Base-by-base conservation (phyloP, 257 asterid species). In the Solanum virginianum region DNA sequence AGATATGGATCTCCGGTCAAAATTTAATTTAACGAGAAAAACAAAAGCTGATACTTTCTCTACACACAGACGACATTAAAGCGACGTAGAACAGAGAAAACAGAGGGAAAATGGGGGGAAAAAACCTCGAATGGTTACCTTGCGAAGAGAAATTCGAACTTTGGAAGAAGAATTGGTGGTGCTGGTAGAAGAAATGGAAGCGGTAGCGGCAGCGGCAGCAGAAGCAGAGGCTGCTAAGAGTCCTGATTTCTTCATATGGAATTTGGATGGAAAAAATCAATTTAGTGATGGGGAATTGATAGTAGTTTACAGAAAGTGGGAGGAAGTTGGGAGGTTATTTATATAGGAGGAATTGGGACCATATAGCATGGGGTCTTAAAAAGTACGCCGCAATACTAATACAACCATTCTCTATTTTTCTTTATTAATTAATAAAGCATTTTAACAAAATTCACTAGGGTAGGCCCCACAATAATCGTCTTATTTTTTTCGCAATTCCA, bases 181-280 rank as follows among this genome's bases (percentile, higher is more conserved):
- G 62, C 87, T 88, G 60, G 87, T 80, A 45, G 93, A 92, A 51
- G 95, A 91, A 55, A 91, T 93, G 29, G 94, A 92, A 11, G 94
- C 94, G 8, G 95, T 93, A 17, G 90, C 85, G 29, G 94, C 93
- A 11, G 94, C 93, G 8, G 95, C 94, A 17, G 90, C 85, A 86
- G 96, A 90, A 32, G 92, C 92, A 4, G 82, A 49, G 16, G 63
- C 82, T 24, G 95, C 95, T 6, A 90, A 53, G 80, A 90, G 29
- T 36, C 92, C 85, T 0, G 96, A 87, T 90, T 90, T 93, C 91
- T 92, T 93, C 97, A 92, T 93, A 75, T n/a, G 74, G 6, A 29
- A 15, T 24, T 70, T 45, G 6, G 29, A 49, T 45, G 70, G 65
- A 70, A 45, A 70, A 39, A 18, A 26, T 29, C 15, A 68, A 5